Conservation (phyloP, 768 basidiomycete genomes). For the Mycena venus region DNA sequence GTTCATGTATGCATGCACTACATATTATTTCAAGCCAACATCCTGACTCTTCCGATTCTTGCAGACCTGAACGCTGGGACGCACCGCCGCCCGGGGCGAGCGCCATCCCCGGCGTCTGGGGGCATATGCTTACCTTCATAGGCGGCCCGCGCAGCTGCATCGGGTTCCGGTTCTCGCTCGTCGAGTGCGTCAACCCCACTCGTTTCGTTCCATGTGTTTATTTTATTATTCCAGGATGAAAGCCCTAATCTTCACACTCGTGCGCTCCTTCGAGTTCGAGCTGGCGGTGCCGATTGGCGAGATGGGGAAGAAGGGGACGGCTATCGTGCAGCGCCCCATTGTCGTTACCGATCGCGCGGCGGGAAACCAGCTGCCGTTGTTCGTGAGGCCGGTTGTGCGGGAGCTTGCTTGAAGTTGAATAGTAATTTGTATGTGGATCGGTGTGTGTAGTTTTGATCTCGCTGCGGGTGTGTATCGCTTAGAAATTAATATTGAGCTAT, state of each 20-base stretch:
- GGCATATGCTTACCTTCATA: conserved; percentile 54
- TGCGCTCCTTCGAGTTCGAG: conserved; percentile 12
- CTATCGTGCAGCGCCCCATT: conserved; percentile 17
- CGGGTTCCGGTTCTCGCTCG: conserved; percentile 38
- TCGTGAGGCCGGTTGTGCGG: conserved; percentile 1
- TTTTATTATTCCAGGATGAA: not conserved
- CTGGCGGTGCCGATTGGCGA: conserved; percentile 14
- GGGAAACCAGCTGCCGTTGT: conserved; percentile 25
- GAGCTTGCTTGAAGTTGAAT: not conserved
- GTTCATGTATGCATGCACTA: conserved; percentile 51
- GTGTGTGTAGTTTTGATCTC: too few relatives aligned
- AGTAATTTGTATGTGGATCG: too few relatives aligned
- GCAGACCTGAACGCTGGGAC: conserved; percentile 62
- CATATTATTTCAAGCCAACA: too few relatives aligned
- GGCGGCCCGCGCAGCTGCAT: conserved; percentile 62
- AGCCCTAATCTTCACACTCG: conserved; percentile 3
- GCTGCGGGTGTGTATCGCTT: too few relatives aligned
- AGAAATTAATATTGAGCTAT: too few relatives aligned
- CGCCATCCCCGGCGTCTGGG: conserved; percentile 55
- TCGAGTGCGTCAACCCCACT: not conserved
- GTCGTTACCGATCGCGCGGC: not conserved
- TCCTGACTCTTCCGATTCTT: too few relatives aligned
- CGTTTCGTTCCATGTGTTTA: not conserved
- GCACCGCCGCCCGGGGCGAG: conserved; percentile 22
- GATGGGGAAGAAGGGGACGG: not conserved